Evolutionary conservation across 1,139 yeast genomes (phyloP), one percentile per base, ranked within the genome.

Genomic region (Debaryomycetaceae sp.): DNA sequence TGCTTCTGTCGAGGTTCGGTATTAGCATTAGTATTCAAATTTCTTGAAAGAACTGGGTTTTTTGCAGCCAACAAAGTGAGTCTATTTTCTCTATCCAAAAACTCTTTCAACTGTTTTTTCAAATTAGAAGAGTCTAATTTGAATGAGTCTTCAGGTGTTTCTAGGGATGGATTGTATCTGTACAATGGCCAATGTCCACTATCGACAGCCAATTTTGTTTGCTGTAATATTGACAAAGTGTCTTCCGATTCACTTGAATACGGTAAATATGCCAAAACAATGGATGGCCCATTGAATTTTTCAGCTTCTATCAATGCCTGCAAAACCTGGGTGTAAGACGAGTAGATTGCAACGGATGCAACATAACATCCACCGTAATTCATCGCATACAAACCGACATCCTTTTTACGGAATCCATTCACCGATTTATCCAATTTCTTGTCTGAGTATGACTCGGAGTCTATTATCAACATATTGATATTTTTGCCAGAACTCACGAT

Each of bases 141-240:
- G 73, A 91, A 89, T 29, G 73, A 63, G 26, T 81, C 79, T 15
- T 68, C 64, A 15, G 70, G 74, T 31, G 63, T 68, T 37, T 68
- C 73, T 30, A 70, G 58, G 6, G 58, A 50, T 41, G 97, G 96
- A 53, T 87, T 77, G 65, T 76, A 91, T 61, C 97, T 76, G 69
- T 91, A 91, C 48, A 91, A 75, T 37, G 98, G 98, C 96, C 97
- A 89, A 68, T 84, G 84, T 14, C 98, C 98, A 35, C 91, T 73
- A 55, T 88, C 97, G 38, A 91, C 95, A 17, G 96, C 95, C 48
- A 69, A 72, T 64, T 91, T 92, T 33, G 98, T 89, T 61, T 87
- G 95, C 61, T 87, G 83, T 49, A 91, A 73, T 35, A 89, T 81
- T 17, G 81, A 76, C 49, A 91, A 70, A 34, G 95, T 83, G 50